phyloP scores from a whole-genome alignment of 2,329 filamentous ascomycete genomes.

The Didymella pomorum region DNA sequence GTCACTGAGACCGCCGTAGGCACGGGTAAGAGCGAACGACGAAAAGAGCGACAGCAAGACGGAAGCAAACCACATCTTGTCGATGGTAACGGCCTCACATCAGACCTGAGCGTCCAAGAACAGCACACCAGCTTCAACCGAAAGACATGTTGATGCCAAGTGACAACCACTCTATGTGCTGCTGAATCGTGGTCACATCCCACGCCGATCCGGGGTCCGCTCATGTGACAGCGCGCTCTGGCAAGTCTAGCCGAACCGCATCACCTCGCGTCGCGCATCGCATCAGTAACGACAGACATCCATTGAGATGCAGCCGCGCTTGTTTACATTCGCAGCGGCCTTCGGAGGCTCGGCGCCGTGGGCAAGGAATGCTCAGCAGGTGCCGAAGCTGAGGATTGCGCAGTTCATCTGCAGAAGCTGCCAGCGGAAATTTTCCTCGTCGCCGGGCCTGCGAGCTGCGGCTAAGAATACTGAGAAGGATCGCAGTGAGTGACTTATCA shows the following conservation, averaged over 20 bases:
- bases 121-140: slow-evolving; percentile 12
- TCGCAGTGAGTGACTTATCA: slow-evolving; percentile 27
- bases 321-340: slow-evolving; percentile 31
- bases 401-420: slow-evolving; percentile 39
- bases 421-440: slow-evolving; percentile 44
- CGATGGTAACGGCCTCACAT: slow-evolving; percentile 23
- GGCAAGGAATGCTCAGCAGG: slow-evolving; percentile 4
- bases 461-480: slow-evolving; percentile 33
- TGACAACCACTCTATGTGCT: not conserved
- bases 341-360: slow-evolving; percentile 29
- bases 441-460: slow-evolving; percentile 33
- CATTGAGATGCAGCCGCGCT: slow-evolving; percentile 39
- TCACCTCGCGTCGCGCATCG: slow-evolving; percentile 20
- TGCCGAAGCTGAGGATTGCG: slow-evolving; percentile 15
- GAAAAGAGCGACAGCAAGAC: slow-evolving; percentile 36
- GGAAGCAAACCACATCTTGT: slow-evolving; percentile 29
- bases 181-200: slow-evolving; percentile 35
- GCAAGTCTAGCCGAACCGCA: slow-evolving; percentile 34
- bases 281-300: slow-evolving; percentile 10
- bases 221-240: slow-evolving; percentile 13
- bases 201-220: slow-evolving; percentile 11
- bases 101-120: slow-evolving; percentile 3
- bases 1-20: slow-evolving; percentile 74
- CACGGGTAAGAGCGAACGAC: slow-evolving; percentile 44
- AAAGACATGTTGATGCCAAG: slow-evolving; percentile 22